Conservation (phyloP, 2,329 filamentous ascomycete genomes). For the Daldinia sp. region DNA sequence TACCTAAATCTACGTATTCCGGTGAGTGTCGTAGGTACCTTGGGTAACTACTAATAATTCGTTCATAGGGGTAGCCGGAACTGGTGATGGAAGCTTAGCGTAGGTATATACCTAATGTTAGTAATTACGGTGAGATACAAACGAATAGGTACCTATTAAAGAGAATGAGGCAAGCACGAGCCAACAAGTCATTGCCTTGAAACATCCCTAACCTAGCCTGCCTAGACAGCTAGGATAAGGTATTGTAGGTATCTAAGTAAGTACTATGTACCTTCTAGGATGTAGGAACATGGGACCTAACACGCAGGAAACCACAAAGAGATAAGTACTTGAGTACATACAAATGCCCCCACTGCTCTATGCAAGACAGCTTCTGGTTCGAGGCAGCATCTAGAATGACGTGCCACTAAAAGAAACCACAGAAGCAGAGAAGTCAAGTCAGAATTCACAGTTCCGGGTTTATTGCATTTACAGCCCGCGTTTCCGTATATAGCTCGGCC, state of each 20-base stretch:
- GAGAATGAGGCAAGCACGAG: neutral
- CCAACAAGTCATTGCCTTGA: neutral
- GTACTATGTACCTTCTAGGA: neutral
- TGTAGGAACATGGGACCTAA: neutral
- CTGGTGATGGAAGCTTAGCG: neutral
- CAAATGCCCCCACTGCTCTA: neutral
- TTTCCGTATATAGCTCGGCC: too few species aligned
- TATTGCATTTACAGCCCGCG: neutral
- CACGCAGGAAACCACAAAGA: neutral
- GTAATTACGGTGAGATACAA: neutral
- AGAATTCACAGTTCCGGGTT: too few species aligned
- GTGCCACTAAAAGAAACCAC: conserved; percentile 31
- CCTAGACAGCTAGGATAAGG: neutral
- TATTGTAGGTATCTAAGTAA: neutral
- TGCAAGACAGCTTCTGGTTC: neutral
- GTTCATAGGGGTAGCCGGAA: neutral
- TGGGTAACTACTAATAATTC: neutral
- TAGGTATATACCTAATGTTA: neutral
- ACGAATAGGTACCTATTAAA: neutral
- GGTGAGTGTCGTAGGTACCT: too few species aligned
- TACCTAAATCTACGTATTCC: too few species aligned
- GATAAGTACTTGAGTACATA: neutral
- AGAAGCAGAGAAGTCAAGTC: neutral
- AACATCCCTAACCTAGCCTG: too few species aligned
- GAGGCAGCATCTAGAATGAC: conserved; percentile 40